A percentile compares a stretch with the other conserved stretches of the same genome.
Evolutionary conservation across 2,329 filamentous ascomycete genomes (phyloP).

Genomic region (Penicillium sp.): DNA sequence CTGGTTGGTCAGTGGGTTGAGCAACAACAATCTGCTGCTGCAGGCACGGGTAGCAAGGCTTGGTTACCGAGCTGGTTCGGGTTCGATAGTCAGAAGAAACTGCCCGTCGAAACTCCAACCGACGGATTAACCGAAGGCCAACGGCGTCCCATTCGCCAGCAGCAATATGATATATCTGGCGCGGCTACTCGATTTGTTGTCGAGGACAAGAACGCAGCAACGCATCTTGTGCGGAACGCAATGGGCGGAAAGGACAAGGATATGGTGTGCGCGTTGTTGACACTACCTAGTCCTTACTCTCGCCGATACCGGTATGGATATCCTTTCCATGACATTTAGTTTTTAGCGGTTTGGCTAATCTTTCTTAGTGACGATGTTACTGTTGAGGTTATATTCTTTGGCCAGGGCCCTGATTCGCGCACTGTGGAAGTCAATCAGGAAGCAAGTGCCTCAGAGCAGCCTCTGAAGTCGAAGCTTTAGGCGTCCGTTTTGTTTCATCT

Average conservation of each 20-base stretch:
- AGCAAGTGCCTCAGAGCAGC: slow-evolving; percentile 64
- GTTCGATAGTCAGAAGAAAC: slow-evolving; percentile 48
- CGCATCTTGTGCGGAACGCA: slow-evolving; percentile 91
- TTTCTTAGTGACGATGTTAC: slow-evolving; percentile 80
- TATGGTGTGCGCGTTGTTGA: slow-evolving; percentile 88
- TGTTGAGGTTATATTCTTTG: slow-evolving; percentile 98
- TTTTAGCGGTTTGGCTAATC: slow-evolving; percentile 14
- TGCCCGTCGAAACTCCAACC: slow-evolving; percentile 71
- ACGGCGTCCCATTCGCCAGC: slow-evolving; percentile 75
- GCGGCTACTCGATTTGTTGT: slow-evolving; percentile 79
- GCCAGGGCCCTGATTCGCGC: slow-evolving; percentile 71
- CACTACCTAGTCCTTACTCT: slow-evolving; percentile 85
- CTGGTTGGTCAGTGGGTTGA: slow-evolving; percentile 97
- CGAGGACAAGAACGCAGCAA: slow-evolving; percentile 93
- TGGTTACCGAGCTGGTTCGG: slow-evolving; percentile 72
- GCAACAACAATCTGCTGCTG: slow-evolving; percentile 53
- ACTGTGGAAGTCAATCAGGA: slow-evolving; percentile 82
- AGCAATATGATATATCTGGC: slow-evolving; percentile 80
- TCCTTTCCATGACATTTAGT: neutral
- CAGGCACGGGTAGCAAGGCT: slow-evolving; percentile 47
- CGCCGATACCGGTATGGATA: slow-evolving; percentile 77
- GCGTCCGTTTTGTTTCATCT: neutral
- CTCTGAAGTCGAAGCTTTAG: slow-evolving; percentile 50
- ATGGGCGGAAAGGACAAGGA: slow-evolving; percentile 90
- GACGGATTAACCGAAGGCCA: slow-evolving; percentile 63